A percentile compares a stretch with the other conserved stretches of the same genome.
Conservation (phyloP, 768 basidiomycete genomes). For the Gloeophyllum trabeum region DNA sequence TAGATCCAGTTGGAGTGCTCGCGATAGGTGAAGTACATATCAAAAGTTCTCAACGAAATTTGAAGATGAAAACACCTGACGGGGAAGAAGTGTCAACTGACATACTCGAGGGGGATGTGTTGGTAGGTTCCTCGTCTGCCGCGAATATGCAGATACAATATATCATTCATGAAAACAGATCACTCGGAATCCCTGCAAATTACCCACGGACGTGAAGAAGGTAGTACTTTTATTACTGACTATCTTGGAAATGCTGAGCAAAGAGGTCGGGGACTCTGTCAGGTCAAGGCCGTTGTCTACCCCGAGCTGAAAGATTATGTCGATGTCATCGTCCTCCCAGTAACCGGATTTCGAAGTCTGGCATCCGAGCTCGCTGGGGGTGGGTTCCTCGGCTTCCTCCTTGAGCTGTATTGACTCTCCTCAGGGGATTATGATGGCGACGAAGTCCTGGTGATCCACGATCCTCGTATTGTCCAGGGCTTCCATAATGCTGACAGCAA, state of each 20-base stretch:
- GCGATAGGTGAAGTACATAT: slow-evolving; percentile 46
- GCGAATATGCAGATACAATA: not conserved
- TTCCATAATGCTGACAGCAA: slow-evolving; percentile 43
- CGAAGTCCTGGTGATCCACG: slow-evolving; percentile 45
- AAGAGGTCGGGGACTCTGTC: too few relatives aligned
- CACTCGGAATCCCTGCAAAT: slow-evolving; percentile 55
- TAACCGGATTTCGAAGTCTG: slow-evolving; percentile 29
- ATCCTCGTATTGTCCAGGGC: slow-evolving; percentile 36
- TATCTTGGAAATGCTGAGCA: too few relatives aligned
- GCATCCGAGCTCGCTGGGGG: slow-evolving; percentile 59
- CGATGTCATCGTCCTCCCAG: slow-evolving; percentile 42
- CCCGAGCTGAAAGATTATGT: slow-evolving; percentile 33
- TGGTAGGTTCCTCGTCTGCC: slow-evolving; percentile 27
- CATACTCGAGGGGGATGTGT: slow-evolving; percentile 41
- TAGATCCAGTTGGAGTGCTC: slow-evolving; percentile 43
- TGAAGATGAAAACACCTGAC: too few relatives aligned
- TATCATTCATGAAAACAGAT: slow-evolving; percentile 25
- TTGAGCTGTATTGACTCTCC: not conserved
- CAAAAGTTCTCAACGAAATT: slow-evolving; percentile 32
- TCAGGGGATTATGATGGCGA: slow-evolving; percentile 69
- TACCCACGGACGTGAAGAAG: slow-evolving; percentile 58
- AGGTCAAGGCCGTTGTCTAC: slow-evolving; percentile 49
- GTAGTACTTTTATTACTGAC: too few relatives aligned
- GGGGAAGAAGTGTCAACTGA: slow-evolving; percentile 35
- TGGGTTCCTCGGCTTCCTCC: slow-evolving; percentile 12